phyloP scores from a whole-genome alignment of 805 yeast genomes.

The Candida wancherniae region DNA sequence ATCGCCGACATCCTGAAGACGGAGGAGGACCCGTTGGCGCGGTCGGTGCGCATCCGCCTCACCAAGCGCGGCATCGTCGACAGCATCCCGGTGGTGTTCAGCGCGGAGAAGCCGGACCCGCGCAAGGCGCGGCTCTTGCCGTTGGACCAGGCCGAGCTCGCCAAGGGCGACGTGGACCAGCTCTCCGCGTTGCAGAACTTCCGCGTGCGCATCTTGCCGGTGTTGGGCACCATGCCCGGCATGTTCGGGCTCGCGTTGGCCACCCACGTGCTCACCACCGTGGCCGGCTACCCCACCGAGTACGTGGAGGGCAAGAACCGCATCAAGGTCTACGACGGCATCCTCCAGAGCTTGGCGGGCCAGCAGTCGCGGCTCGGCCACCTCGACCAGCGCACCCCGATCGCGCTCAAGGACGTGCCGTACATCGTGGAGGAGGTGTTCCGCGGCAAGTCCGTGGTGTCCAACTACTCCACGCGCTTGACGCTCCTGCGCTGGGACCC shows the following conservation, averaged over 20 bases:
- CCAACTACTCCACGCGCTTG: conserved; percentile 75
- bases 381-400: conserved; percentile 69
- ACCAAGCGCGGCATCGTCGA: conserved; percentile 70
- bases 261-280: conserved; percentile 69
- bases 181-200: conserved; percentile 83
- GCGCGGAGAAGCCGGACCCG: conserved; percentile 96
- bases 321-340: conserved; percentile 76
- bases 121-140: conserved; percentile 86
- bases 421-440: conserved; percentile 88
- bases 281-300: conserved; percentile 86
- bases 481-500: conserved; percentile 86
- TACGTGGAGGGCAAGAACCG: conserved; percentile 89
- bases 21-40: conserved; percentile 89
- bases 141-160: conserved; percentile 73
- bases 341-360: conserved; percentile 77
- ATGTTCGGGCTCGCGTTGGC: conserved; percentile 91
- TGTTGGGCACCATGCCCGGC: conserved; percentile 94
- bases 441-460: conserved; percentile 86
- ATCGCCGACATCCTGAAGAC: conserved; percentile 85
- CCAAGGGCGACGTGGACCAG: conserved; percentile 80
- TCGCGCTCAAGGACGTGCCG: conserved; percentile 66
- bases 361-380: conserved; percentile 79
- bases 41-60: conserved; percentile 79
- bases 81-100: conserved; percentile 83
- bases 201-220: conserved; percentile 92